Evolutionary conservation across 495 filamentous ascomycete species (phyloP).

Genomic region (Cairneyella variabilis): DNA sequence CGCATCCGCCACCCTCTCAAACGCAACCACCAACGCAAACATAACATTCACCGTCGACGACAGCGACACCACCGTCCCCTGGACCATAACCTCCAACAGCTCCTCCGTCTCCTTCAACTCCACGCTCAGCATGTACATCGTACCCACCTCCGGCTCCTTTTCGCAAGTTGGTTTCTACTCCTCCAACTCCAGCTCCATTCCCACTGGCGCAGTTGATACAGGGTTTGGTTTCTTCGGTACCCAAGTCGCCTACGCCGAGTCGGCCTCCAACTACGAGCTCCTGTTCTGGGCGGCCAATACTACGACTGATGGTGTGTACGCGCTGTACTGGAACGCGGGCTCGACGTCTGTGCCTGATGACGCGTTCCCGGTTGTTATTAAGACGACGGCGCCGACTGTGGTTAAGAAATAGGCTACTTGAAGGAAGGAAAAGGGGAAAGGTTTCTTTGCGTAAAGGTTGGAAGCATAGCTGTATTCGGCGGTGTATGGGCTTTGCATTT

Average conservation of each 20-base stretch:
- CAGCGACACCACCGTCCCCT: background rate
- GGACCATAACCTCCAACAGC: background rate
- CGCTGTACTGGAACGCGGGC: conserved; percentile 2
- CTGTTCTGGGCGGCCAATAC: conserved; percentile 3
- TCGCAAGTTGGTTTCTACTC: background rate
- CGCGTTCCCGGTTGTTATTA: background rate
- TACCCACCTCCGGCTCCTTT: background rate
- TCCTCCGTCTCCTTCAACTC: background rate
- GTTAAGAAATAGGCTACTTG: no score
- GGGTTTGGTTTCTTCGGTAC: background rate
- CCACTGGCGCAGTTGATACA: background rate
- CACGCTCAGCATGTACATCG: background rate
- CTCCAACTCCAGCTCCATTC: background rate
- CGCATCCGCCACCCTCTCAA: background rate
- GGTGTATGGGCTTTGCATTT: no score
- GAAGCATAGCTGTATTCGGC: no score
- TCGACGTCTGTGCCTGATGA: background rate
- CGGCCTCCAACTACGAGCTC: background rate
- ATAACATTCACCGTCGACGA: background rate
- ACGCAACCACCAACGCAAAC: background rate
- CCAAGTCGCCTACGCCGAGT: background rate
- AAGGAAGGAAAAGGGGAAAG: no score
- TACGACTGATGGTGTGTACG: background rate
- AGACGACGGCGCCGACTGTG: background rate
- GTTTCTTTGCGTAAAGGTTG: no score